Base-by-base conservation (phyloP, 2,329 filamentous ascomycete species). In the Aureobasidium vineae region DNA sequence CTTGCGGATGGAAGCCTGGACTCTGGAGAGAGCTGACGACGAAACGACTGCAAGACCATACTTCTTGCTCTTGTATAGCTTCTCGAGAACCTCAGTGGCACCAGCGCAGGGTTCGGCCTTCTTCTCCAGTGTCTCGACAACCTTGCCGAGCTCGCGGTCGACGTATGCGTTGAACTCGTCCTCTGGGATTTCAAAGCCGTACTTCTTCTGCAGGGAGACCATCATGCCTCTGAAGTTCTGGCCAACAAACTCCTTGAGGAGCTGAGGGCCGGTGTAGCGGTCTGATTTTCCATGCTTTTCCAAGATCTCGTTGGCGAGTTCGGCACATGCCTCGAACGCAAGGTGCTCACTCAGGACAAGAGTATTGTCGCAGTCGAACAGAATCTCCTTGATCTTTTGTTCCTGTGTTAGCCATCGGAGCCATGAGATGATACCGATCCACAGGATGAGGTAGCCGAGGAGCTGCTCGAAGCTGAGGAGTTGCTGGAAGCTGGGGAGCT, bases 211-310 rank as follows among this genome's bases (percentile, higher is more conserved):
- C 68, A 97, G 86, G 68, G 86, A 87, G 67, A 82, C 79, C 80
- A 96, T 88, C 91, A 96, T 96, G 79, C 91, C 91, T 72, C 92
- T 91, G 85, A 96, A 97, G 85, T 96, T 96, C 78, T 95, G 90
- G 73, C 93, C 92, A 72, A 97, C 91, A 74, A 96, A 97, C 80
- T 96, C 90, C 72, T 84, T 82, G 80, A 96, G 90, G 70, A 97
- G 88, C 68, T 87, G 84, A 56, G 88, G 85, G 74, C 90, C 90
- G 4, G 90, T 92, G 82, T 96, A 97, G 75, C 85, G 86, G 72
- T 86, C 83, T 31, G 82, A 74, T 73, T 91, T 82, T 72, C 83
- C 80, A 74, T 89, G 84, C 74, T 85, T 84, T 72, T 84, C 83
- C 76, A 94, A 87, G 77, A 96, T 91, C 78, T 92, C 83, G 81